Percentiles rank a stretch among this genome's conserved stretches.
Evolutionary conservation across 352 stramenopile genomes (phyloP).

Genomic region (Pythium phragmiticola): DNA sequence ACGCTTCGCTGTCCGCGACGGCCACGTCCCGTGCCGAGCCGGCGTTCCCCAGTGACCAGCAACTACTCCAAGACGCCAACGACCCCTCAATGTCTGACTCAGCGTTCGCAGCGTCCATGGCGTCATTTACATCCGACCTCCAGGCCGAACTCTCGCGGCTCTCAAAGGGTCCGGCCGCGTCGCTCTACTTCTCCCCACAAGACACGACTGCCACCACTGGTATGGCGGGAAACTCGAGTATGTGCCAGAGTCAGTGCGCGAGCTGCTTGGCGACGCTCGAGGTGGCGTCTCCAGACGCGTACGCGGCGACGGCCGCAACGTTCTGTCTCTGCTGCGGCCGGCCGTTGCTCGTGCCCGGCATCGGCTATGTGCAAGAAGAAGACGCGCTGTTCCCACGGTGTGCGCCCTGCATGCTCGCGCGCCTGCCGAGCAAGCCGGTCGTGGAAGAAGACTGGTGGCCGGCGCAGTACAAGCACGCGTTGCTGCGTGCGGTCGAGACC

Average conservation of each 20-base stretch:
- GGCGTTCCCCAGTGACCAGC: neutral
- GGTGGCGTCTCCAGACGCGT: neutral
- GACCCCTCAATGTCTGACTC: constrained; percentile 1
- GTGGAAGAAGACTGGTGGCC: constrained; percentile 14
- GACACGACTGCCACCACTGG: neutral
- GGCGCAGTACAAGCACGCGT: constrained; percentile 14
- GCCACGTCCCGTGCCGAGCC: neutral
- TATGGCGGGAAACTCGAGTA: neutral
- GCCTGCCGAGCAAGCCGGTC: constrained; percentile 6
- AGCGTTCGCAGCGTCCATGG: constrained; percentile 12
- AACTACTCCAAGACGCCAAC: neutral
- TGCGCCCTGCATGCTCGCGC: constrained; percentile 6
- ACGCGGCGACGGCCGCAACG: constrained; percentile 5
- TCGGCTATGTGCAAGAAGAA: constrained; percentile 10
- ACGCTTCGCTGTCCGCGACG: neutral
- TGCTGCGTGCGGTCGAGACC: constrained; percentile 7
- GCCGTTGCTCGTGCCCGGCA: constrained; percentile 3
- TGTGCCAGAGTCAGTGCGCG: neutral
- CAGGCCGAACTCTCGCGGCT: constrained; percentile 8
- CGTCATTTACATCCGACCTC: constrained; percentile 12
- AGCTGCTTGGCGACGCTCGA: constrained; percentile 7
- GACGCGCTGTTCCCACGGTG: constrained; percentile 10
- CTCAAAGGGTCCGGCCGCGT: neutral
- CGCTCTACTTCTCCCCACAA: constrained; percentile 9
- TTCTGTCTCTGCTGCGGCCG: constrained; percentile 10